These are phyloP conservation scores for Spergularia bocconei DNA, from an alignment of 148 eudicot genomes.

Conservation along the genomic window DNA sequence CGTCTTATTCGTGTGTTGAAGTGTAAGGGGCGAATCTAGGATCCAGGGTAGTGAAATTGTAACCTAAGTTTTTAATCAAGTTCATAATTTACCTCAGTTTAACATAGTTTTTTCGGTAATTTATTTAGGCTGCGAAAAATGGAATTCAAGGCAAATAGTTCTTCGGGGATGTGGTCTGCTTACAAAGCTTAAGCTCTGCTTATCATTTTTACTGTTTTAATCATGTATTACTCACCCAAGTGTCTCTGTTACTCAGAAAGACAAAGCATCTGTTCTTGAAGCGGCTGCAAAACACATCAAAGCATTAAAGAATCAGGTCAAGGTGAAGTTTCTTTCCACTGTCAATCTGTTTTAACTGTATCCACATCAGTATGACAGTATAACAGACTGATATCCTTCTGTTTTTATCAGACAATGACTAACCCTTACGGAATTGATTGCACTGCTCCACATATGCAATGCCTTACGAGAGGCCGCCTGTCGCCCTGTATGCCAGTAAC, in stretches of 20 bases:
- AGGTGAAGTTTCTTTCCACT: background rate
- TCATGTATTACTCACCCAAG: background rate
- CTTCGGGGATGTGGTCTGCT: no score
- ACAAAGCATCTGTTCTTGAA: constrained; percentile 18
- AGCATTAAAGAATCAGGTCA: constrained; percentile 7
- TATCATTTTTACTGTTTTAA: no score
- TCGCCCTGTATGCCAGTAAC: background rate
- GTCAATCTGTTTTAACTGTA: background rate
- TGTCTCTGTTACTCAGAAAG: constrained; percentile 3
- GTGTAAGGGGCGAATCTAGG: no score
- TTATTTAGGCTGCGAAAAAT: no score
- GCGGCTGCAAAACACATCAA: constrained; percentile 19
- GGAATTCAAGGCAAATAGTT: no score
- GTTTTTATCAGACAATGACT: background rate
- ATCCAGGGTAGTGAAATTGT: no score
- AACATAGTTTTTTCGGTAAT: no score
- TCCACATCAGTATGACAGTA: no score
- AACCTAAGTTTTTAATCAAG: no score
- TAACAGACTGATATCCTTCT: background rate
- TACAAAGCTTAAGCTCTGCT: no score
- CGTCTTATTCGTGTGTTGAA: background rate
- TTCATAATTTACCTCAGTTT: no score
- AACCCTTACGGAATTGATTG: background rate
- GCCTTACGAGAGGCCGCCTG: background rate
- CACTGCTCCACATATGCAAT: background rate